Conservation (phyloP, 2,329 filamentous ascomycete genomes). For the Fusarium chlamydosporum region DNA sequence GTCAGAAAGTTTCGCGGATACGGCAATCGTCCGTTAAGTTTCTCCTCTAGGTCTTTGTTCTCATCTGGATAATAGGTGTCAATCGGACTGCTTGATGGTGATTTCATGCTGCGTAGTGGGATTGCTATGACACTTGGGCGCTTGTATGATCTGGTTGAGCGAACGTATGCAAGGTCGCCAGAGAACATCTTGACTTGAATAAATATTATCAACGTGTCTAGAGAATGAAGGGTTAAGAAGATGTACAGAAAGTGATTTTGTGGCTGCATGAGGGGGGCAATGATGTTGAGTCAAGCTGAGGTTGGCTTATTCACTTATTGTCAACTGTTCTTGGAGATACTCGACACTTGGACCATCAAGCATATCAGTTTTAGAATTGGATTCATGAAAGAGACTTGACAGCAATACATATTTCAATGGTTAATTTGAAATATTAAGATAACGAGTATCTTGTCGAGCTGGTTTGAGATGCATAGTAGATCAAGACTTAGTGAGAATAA, state of each 20-base stretch:
- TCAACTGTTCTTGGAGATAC: conserved; percentile 35
- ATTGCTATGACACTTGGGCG: conserved; percentile 20
- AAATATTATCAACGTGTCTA: neutral
- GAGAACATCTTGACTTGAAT: conserved; percentile 48
- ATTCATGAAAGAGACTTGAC: neutral
- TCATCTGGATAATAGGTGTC: neutral
- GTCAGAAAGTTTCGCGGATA: conserved; percentile 4
- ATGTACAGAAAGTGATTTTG: neutral
- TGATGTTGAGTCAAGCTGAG: neutral
- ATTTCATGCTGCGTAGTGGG: conserved; percentile 34
- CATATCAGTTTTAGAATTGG: neutral
- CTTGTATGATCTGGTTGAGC: conserved; percentile 8
- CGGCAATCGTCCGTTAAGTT: neutral
- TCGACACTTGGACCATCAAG: conserved; percentile 14
- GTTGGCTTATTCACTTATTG: conserved; percentile 43
- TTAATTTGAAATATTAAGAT: neutral
- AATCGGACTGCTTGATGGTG: neutral
- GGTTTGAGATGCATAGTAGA: neutral
- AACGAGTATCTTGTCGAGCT: too few species aligned
- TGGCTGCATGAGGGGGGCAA: conserved; percentile 1
- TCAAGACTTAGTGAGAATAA: neutral
- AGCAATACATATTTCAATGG: neutral
- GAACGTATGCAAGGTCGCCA: conserved; percentile 50
- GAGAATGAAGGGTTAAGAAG: too few species aligned
- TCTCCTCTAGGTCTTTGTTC: neutral